Evolutionary conservation across 306 rosid genomes (phyloP).

Genomic region (Cicer pinnatifidum): DNA sequence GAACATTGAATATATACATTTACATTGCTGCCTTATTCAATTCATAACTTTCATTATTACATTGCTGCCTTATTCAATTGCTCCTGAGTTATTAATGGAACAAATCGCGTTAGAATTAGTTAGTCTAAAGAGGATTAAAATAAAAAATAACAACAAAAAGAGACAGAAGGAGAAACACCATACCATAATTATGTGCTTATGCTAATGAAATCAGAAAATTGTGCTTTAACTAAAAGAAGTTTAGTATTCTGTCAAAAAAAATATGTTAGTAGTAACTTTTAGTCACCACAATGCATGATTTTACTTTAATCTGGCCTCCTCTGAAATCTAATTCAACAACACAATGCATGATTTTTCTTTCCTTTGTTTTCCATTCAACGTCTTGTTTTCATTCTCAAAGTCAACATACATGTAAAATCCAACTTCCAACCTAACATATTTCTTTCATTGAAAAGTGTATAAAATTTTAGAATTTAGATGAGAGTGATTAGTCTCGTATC

Average conservation of each 20-base stretch:
- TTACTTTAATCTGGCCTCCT: slow-evolving; percentile 28
- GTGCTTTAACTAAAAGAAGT: neutral
- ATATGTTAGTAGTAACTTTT: too few species aligned
- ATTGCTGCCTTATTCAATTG: too few species aligned
- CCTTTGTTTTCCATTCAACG: neutral
- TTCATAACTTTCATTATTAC: too few species aligned
- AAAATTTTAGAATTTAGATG: neutral
- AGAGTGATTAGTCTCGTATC: too few species aligned
- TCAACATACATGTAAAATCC: neutral
- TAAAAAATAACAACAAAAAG: too few species aligned
- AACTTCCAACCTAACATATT: neutral
- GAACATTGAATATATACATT: too few species aligned
- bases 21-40: too few species aligned
- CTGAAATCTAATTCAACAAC: slow-evolving; percentile 36
- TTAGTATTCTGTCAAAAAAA: neutral
- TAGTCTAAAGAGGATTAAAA: too few species aligned
- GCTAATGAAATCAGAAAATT: neutral
- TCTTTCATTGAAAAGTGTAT: slow-evolving; percentile 7
- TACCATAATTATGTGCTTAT: too few species aligned
- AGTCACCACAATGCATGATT: neutral
- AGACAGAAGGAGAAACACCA: too few species aligned
- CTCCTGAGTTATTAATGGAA: too few species aligned
- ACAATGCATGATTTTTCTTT: slow-evolving; percentile 14
- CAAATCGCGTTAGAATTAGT: too few species aligned
- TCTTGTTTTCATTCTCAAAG: slow-evolving; percentile 22